Evolutionary conservation across 306 rosid species (phyloP).

Genomic region (Lathyrus aphaca): DNA sequence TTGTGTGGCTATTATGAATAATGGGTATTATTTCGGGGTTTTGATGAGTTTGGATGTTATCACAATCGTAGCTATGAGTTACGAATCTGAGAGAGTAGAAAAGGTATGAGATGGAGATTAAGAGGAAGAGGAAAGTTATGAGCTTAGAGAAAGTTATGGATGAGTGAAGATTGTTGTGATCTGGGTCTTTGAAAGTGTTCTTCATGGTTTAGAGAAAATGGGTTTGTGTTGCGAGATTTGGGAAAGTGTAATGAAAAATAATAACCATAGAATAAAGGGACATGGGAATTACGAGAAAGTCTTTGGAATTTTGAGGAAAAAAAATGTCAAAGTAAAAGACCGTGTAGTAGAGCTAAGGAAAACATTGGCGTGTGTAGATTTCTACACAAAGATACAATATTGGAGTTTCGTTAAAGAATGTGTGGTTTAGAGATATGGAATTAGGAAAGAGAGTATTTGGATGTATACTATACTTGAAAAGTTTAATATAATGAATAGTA

Average conservation of each 20-base stretch:
- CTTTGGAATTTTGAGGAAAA: background rate
- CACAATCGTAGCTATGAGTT: constrained; percentile 34
- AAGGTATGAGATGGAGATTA: constrained; percentile 51
- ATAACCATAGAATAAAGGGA: background rate
- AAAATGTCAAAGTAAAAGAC: background rate
- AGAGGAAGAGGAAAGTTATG: constrained; percentile 43
- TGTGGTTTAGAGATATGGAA: too few species aligned
- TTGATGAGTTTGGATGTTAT: constrained; percentile 10
- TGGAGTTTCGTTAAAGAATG: too few species aligned
- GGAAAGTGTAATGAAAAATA: background rate
- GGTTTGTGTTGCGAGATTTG: background rate
- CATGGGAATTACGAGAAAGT: constrained; percentile 7
- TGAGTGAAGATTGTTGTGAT: constrained; percentile 29
- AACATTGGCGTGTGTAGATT: background rate
- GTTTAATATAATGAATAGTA: too few species aligned
- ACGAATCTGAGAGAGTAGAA: constrained; percentile 48
- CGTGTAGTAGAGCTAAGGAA: background rate
- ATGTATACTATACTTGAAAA: too few species aligned
- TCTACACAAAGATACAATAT: too few species aligned
- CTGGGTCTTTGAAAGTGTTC: constrained; percentile 52
- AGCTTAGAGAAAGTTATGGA: constrained; percentile 52
- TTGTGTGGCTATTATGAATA: background rate
- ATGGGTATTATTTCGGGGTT: background rate
- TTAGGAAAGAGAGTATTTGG: too few species aligned
- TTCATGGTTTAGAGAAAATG: constrained; percentile 41